These are phyloP conservation scores for Candida smagusa DNA, from an alignment of 1,139 yeast genomes.

Conservation along the genomic window DNA sequence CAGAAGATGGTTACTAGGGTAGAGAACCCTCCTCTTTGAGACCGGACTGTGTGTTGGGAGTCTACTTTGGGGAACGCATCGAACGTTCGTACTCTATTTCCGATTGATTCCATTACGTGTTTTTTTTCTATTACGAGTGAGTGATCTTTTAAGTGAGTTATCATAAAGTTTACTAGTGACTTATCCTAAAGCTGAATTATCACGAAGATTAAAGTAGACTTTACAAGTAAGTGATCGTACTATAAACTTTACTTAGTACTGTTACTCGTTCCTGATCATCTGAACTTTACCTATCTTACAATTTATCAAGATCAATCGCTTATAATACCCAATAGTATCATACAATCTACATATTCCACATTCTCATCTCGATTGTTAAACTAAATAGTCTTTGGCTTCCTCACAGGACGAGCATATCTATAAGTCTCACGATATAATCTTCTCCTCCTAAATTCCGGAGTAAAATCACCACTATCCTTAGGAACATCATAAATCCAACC, in stretches of 20 bases:
- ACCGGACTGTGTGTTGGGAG: constrained; percentile 69
- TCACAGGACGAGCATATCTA: constrained; percentile 29
- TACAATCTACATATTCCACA: too few relatives aligned
- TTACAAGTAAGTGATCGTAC: too few relatives aligned
- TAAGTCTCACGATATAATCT: constrained; percentile 50
- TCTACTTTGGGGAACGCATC: constrained; percentile 90
- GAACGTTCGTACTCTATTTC: constrained; percentile 55
- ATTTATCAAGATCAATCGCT: too few relatives aligned
- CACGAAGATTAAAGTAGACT: too few relatives aligned
- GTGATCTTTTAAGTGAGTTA: background rate
- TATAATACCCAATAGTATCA: too few relatives aligned
- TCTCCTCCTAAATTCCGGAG: constrained; percentile 50
- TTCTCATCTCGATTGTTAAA: too few relatives aligned
- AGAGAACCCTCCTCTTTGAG: constrained; percentile 75
- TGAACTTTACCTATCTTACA: too few relatives aligned
- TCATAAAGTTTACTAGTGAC: too few relatives aligned
- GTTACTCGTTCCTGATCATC: too few relatives aligned
- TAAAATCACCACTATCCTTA: constrained; percentile 26
- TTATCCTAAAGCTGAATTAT: too few relatives aligned
- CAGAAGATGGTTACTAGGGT: constrained; percentile 61
- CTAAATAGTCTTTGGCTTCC: constrained; percentile 1
- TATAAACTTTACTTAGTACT: too few relatives aligned
- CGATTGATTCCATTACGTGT: constrained; percentile 32
- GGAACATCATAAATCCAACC: constrained; percentile 30
- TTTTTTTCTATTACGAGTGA: constrained; percentile 12